A percentile compares a stretch with the other conserved stretches of the same genome.
These are phyloP conservation scores for Gorgonomyces haynaldii DNA, from an alignment of 192 early-diverging fungal genomes.

Conservation along the genomic window DNA sequence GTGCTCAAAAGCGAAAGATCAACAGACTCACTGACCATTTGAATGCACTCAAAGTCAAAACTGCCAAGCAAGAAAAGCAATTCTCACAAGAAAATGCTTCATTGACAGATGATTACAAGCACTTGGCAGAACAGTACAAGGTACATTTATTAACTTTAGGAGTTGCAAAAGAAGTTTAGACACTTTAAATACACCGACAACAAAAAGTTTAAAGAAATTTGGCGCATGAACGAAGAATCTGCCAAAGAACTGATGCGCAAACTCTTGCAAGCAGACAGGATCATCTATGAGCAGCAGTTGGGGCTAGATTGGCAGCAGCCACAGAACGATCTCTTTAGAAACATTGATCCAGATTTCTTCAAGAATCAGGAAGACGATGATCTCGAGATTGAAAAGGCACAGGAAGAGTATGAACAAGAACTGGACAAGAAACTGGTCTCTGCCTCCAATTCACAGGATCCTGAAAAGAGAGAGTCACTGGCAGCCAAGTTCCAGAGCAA, in stretches of 20 bases:
- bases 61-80: conserved; percentile 38
- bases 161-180: conserved; percentile 49
- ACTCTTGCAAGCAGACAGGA: conserved; percentile 38
- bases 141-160: conserved; percentile 16
- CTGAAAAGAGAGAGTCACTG: conserved; percentile 14
- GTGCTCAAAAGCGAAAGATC: conserved; percentile 48
- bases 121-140: conserved; percentile 46
- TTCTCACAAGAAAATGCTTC: conserved; percentile 35
- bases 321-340: conserved; percentile 29
- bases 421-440: neutral
- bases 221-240: conserved; percentile 45
- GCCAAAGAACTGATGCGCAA: conserved; percentile 39
- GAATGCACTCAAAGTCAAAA: conserved; percentile 41
- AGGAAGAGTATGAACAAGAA: neutral
- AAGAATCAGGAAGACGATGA: conserved; percentile 3
- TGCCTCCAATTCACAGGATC: neutral
- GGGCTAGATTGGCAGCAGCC: conserved; percentile 37
- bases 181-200: conserved; percentile 41
- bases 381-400: neutral
- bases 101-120: conserved; percentile 47
- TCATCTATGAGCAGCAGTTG: conserved; percentile 48
- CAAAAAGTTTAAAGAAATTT: conserved; percentile 37
- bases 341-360: conserved; percentile 23
- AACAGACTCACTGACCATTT: conserved; percentile 43
- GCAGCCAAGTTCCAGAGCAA: conserved; percentile 20